Conservation (phyloP, 805 yeast species). For the Saccharomycopsis guyanensis region DNA sequence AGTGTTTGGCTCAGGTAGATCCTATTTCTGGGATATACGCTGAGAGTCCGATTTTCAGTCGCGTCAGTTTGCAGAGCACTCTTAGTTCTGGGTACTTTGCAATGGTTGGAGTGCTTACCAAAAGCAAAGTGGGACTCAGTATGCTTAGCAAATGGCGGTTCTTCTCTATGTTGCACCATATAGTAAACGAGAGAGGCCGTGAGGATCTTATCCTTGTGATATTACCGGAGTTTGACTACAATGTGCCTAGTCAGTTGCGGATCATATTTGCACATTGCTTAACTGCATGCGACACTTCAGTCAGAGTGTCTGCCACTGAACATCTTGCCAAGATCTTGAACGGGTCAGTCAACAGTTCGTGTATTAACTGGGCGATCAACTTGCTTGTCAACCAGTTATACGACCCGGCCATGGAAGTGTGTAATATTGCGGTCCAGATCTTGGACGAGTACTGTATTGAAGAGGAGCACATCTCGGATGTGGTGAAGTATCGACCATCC, state of each 20-base stretch:
- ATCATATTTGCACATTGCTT: conserved; percentile 59
- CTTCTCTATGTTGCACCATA: conserved; percentile 70
- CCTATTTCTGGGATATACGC: conserved; percentile 71
- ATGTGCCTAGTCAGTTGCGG: conserved; percentile 56
- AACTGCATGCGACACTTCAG: conserved; percentile 41
- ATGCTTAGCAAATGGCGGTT: conserved; percentile 78
- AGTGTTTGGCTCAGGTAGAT: conserved; percentile 78
- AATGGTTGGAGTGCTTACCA: conserved; percentile 67
- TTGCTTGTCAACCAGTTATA: conserved; percentile 60
- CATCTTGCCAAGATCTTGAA: conserved; percentile 38
- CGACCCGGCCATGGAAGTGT: conserved; percentile 52
- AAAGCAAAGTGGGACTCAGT: conserved; percentile 51
- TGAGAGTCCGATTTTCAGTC: conserved; percentile 66
- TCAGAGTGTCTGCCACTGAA: conserved; percentile 52
- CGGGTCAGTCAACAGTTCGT: conserved; percentile 6
- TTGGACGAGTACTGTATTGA: conserved; percentile 46
- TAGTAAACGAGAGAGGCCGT: conserved; percentile 47
- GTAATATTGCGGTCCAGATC: conserved; percentile 46
- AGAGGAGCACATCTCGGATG: conserved; percentile 38
- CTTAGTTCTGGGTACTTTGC: conserved; percentile 70
- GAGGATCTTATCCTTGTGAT: conserved; percentile 51
- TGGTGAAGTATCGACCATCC: conserved; percentile 50
- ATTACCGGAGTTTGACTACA: conserved; percentile 55
- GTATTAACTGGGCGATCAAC: conserved; percentile 40
- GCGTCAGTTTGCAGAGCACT: conserved; percentile 50